phyloP scores from a whole-genome alignment of 148 eudicot genomes.

The Oxyria digyna region DNA sequence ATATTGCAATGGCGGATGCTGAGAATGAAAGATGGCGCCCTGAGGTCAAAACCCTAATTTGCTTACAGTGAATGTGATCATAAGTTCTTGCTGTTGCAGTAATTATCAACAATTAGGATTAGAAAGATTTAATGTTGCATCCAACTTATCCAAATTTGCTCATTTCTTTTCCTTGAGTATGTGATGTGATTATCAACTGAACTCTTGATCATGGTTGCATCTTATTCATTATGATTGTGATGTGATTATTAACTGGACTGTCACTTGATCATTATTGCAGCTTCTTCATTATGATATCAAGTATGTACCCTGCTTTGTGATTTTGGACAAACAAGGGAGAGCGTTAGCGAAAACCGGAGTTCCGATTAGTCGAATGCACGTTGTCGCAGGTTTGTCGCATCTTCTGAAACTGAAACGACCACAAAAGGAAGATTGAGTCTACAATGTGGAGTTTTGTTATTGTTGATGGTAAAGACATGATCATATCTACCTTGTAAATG shows the following conservation, averaged over 20 bases:
- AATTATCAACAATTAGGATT: background rate
- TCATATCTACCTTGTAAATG: too few species aligned
- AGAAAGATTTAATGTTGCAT: background rate
- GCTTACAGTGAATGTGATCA: too few species aligned
- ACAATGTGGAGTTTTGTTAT: background rate
- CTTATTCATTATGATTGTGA: too few species aligned
- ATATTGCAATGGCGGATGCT: conserved; percentile 86
- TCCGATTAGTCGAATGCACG: conserved; percentile 82
- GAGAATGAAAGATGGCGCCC: conserved; percentile 87
- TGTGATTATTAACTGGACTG: background rate
- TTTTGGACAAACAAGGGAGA: conserved; percentile 74
- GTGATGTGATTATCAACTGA: too few species aligned
- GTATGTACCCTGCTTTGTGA: conserved; percentile 97
- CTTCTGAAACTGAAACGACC: conserved; percentile 75
- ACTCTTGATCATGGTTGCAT: too few species aligned
- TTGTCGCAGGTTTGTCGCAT: conserved; percentile 89
- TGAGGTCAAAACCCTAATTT: conserved; percentile 41
- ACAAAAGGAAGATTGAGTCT: conserved; percentile 1
- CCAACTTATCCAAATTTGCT: too few species aligned
- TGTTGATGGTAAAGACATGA: too few species aligned
- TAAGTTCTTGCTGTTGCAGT: background rate
- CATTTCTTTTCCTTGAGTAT: too few species aligned
- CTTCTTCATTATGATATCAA: conserved; percentile 83
- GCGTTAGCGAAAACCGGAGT: conserved; percentile 89
- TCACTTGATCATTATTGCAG: conserved; percentile 28